These are phyloP conservation scores for Calonectria honghensis DNA, from an alignment of 2,329 filamentous ascomycete species.

Conservation along the genomic window DNA sequence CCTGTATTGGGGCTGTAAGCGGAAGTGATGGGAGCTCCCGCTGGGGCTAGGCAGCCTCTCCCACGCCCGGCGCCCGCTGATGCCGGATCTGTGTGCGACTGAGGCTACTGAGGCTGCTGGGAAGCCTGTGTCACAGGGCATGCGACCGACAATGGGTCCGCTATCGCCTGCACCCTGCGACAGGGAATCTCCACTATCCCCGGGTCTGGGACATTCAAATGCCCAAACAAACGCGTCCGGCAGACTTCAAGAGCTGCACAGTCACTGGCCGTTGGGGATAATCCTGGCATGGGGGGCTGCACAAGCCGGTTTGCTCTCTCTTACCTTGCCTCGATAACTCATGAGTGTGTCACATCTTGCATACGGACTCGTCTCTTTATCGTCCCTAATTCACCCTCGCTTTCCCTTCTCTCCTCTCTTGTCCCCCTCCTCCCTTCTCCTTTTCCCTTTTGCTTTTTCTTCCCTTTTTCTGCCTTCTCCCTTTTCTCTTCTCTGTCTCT, in stretches of 20 bases:
- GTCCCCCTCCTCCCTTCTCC: not conserved
- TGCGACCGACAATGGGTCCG: not conserved
- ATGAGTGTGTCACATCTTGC: constrained; percentile 22
- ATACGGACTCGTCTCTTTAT: constrained; percentile 10
- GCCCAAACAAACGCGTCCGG: constrained; percentile 9
- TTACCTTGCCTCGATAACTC: constrained; percentile 13
- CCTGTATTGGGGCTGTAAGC: constrained; percentile 26
- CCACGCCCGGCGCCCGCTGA: constrained; percentile 22
- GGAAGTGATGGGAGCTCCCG: constrained; percentile 23
- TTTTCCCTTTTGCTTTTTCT: constrained; percentile 8
- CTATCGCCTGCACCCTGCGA: constrained; percentile 15
- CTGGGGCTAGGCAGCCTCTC: not conserved
- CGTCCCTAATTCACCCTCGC: constrained; percentile 11
- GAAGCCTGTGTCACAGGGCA: constrained; percentile 8
- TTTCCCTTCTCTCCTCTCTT: not conserved
- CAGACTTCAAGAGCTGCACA: constrained; percentile 4
- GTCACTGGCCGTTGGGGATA: constrained; percentile 16
- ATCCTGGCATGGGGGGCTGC: constrained; percentile 29
- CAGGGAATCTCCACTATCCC: constrained; percentile 18
- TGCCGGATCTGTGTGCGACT: not conserved
- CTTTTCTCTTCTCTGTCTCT: not conserved
- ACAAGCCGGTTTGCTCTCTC: constrained; percentile 34
- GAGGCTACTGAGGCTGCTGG: not conserved
- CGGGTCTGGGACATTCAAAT: constrained; percentile 1
- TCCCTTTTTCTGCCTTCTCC: not conserved